phyloP scores from a whole-genome alignment of 2,329 filamentous ascomycete species.

The Trichoderma polysporum region DNA sequence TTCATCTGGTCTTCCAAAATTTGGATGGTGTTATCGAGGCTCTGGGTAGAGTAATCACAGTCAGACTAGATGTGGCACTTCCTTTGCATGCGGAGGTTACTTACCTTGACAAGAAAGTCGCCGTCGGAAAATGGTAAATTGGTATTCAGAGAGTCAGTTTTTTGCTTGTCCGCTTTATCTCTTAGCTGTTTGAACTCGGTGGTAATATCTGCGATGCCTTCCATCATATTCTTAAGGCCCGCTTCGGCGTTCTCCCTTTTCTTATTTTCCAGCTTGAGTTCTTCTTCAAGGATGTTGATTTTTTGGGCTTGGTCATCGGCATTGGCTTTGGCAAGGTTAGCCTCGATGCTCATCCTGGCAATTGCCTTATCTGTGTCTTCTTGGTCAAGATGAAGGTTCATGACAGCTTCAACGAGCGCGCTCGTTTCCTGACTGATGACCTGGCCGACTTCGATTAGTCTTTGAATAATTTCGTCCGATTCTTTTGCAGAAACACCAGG shows the following conservation, averaged over 20 bases:
- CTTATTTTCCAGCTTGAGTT: constrained; percentile 34
- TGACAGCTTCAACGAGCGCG: constrained; percentile 40
- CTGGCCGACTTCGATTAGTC: constrained; percentile 40
- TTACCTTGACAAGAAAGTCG: constrained; percentile 35
- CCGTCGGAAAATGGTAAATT: constrained; percentile 22
- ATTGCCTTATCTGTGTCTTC: constrained; percentile 41
- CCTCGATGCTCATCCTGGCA: constrained; percentile 40
- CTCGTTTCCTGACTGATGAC: constrained; percentile 41
- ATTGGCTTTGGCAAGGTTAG: constrained; percentile 37
- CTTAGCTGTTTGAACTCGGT: constrained; percentile 33
- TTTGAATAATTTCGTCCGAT: constrained; percentile 35
- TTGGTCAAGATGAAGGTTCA: constrained; percentile 39
- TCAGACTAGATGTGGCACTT: background rate
- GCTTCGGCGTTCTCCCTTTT: constrained; percentile 33
- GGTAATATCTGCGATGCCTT: constrained; percentile 30
- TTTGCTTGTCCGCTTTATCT: constrained; percentile 26
- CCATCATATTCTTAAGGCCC: constrained; percentile 30
- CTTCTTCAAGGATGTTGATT: constrained; percentile 34
- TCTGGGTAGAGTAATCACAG: constrained; percentile 23
- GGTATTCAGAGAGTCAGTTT: constrained; percentile 18
- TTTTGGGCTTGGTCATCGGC: constrained; percentile 36
- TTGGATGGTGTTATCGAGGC: constrained; percentile 35
- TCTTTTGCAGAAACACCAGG: constrained; percentile 39
- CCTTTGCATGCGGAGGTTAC: background rate
- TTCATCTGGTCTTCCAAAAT: constrained; percentile 40